Base-by-base conservation (phyloP, 768 basidiomycete species). In the Lactarius quietus region DNA sequence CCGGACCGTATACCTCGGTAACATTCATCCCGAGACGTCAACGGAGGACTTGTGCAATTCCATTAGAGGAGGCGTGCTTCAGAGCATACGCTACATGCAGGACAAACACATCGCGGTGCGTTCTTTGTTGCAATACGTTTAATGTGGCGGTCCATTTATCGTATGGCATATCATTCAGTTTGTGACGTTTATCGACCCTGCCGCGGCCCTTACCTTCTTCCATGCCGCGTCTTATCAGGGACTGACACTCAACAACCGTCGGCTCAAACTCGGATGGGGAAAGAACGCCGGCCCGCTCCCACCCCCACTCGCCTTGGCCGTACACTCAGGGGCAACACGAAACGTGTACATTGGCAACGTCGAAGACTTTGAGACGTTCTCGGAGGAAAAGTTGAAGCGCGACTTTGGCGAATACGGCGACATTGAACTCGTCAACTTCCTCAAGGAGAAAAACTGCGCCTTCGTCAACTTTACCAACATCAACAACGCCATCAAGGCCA, bases 331-430 rank as follows among this genome's bases (percentile, higher is more conserved):
- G 23, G 94, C 96, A 1, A 97, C 94, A 17, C 84, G 97, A 64
- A 99, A 98, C 73, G 95, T 99, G 57, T 99, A 98, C 76, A 86
- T 98, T 57, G 95, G 95, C 8, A 92, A 90, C 72, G 88, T 99
- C 52, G 93, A 95, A 72, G 96, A 99, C 80, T 97, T 95, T 73
- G 96, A 97, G 69, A 80, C 84, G 14, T 97, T 93, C 80, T 88
- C 80, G 33, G 93, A 96, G 62, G 96, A 96, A 65, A 88, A 87
- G 73, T 82, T 99, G 55, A 90, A 92, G 77, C 80, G 87, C 57
- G 97, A 99, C 78, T 98, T 98, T 79, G 90, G 88, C 57, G 95
- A 95, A 78, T 98, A 84, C 76, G 96, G 96, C 26, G 96, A 98
- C 66, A 95, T 98, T 69, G 96, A 98, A 79, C 85, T 97, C 61